phyloP scores from a whole-genome alignment of 1,139 yeast species.

The Taphrina betulina region DNA sequence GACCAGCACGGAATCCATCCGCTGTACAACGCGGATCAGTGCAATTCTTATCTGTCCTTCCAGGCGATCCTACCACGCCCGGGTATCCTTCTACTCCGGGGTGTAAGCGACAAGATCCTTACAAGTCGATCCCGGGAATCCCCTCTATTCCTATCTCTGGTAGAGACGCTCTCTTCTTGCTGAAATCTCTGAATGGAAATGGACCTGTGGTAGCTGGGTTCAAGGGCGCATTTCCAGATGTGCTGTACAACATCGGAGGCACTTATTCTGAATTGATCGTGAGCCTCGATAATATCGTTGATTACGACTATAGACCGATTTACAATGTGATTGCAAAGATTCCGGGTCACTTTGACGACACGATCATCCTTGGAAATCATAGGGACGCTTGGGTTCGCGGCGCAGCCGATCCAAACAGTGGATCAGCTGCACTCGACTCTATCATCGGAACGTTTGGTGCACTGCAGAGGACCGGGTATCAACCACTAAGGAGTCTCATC shows the following conservation, averaged over 20 bases:
- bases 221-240: conserved; percentile 52
- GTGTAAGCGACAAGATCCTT: conserved; percentile 53
- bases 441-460: conserved; percentile 56
- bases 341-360: conserved; percentile 56
- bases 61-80: conserved; percentile 91
- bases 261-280: conserved; percentile 46
- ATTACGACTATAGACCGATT: conserved; percentile 40
- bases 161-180: conserved; percentile 58
- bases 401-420: conserved; percentile 70
- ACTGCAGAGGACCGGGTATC: conserved; percentile 57
- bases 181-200: conserved; percentile 55
- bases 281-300: conserved; percentile 50
- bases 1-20: conserved; percentile 68
- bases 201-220: conserved; percentile 52
- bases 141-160: conserved; percentile 65
- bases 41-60: conserved; percentile 68
- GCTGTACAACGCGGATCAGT: conserved; percentile 81
- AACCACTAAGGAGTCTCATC: conserved; percentile 59
- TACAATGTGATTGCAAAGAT: conserved; percentile 59
- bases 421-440: conserved; percentile 61
- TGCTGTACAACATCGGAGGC: conserved; percentile 63
- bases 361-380: conserved; percentile 64
- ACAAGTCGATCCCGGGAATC: conserved; percentile 54
- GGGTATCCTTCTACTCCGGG: conserved; percentile 68
- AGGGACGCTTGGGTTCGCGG: conserved; percentile 75